Conservation (phyloP, 177 flowering plant genomes). For the Telopea speciosissima region DNA sequence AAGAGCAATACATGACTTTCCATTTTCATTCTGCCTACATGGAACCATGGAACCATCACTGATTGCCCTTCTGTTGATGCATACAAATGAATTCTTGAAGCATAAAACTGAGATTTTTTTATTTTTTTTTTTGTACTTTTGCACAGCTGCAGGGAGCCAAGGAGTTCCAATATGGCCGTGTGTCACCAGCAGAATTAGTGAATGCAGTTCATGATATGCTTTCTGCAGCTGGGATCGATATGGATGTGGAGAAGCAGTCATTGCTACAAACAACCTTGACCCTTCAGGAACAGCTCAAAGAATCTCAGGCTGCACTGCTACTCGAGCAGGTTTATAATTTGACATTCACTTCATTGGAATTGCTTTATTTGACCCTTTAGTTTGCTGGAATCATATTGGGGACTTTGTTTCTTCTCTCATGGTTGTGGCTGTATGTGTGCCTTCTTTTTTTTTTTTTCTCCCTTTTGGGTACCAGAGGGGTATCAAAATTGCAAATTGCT, state of each 20-base stretch:
- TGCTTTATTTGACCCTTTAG: neutral
- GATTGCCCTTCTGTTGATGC: neutral
- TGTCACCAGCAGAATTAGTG: conserved; percentile 76
- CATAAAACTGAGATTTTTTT: conserved; percentile 8
- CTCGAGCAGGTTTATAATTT: conserved; percentile 71
- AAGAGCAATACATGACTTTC: no score
- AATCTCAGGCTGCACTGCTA: conserved; percentile 71
- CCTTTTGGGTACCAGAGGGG: no score
- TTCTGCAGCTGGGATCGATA: conserved; percentile 75
- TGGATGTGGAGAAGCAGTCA: conserved; percentile 82
- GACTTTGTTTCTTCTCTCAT: neutral
- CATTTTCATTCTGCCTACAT: no score
- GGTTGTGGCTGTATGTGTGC: neutral
- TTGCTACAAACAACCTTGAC: conserved; percentile 59
- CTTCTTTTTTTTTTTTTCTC: no score
- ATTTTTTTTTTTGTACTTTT: no score
- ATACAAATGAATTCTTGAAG: neutral
- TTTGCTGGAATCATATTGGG: neutral
- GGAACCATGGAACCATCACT: no score
- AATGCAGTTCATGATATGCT: conserved; percentile 96
- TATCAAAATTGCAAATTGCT: no score
- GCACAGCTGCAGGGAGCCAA: conserved; percentile 30
- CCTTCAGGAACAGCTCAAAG: conserved; percentile 74
- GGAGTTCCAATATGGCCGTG: conserved; percentile 69
- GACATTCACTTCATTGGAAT: neutral